phyloP scores from a whole-genome alignment of 345 rosid genomes.

The Capsella bursapastoris region DNA sequence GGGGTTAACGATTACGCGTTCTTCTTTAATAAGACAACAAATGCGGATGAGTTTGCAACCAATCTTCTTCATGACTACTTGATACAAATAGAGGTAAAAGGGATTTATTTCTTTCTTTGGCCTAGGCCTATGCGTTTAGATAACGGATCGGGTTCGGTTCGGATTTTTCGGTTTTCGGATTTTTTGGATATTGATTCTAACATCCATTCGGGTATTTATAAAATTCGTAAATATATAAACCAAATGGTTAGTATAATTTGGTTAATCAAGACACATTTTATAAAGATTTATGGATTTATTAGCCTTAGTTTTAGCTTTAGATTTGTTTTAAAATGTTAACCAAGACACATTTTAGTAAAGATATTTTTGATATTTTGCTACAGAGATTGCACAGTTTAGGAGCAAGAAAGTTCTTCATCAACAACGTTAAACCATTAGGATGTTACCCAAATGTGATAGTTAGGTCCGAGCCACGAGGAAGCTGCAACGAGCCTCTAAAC shows the following conservation, averaged over 20 bases:
- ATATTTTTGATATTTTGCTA: background rate
- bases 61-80: slow-evolving; percentile 35
- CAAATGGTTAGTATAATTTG: too few relatives aligned
- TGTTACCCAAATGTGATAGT: slow-evolving; percentile 39
- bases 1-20: slow-evolving; percentile 39
- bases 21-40: background rate
- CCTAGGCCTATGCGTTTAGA: too few relatives aligned
- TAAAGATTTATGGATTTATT: too few relatives aligned
- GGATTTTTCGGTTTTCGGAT: too few relatives aligned
- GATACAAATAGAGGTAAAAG: slow-evolving; percentile 29
- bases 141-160: too few relatives aligned
- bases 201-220: too few relatives aligned
- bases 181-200: too few relatives aligned
- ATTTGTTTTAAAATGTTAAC: background rate
- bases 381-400: slow-evolving; percentile 40
- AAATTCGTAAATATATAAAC: too few relatives aligned
- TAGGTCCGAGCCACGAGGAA: slow-evolving; percentile 24
- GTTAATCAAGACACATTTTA: too few relatives aligned
- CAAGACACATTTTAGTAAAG: slow-evolving; percentile 6
- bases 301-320: too few relatives aligned
- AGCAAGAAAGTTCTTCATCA: slow-evolving; percentile 43
- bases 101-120: background rate
- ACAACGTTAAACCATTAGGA: slow-evolving; percentile 44
- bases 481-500: slow-evolving; percentile 21
- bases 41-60: slow-evolving; percentile 26